Conservation (phyloP, 768 basidiomycete genomes). For the Hygrocybe coccinea region DNA sequence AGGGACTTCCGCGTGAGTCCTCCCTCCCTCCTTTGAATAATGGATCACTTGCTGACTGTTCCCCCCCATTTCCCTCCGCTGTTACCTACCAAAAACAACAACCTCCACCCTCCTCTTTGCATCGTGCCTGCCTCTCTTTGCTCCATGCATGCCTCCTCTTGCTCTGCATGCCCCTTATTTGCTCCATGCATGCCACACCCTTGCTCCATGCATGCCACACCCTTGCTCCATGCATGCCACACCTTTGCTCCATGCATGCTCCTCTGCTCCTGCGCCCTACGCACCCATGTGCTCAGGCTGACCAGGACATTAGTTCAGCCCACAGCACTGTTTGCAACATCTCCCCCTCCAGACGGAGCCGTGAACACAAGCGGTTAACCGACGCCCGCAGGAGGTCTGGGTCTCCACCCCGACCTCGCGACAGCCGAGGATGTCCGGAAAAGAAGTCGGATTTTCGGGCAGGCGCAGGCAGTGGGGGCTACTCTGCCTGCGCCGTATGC, state of each 20-base stretch:
- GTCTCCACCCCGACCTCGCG: neutral
- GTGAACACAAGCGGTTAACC: neutral
- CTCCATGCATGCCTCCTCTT: neutral
- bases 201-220: no score
- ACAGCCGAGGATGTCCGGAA: neutral
- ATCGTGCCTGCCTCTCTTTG: neutral
- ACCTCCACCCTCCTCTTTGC: neutral
- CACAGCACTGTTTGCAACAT: no score
- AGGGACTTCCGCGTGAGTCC: neutral
- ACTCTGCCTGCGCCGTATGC: conserved; percentile 31
- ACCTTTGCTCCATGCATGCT: no score
- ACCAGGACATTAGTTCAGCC: no score
- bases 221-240: no score
- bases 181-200: neutral
- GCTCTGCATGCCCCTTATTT: neutral
- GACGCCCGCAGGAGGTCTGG: neutral
- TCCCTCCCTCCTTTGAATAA: neutral
- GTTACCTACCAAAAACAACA: neutral
- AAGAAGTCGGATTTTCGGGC: conserved; percentile 2
- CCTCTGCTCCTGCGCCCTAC: neutral
- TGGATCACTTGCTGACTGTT: neutral
- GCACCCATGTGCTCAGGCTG: no score
- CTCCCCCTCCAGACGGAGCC: neutral
- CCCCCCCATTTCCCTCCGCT: neutral
- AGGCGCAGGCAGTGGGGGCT: neutral